Base-by-base conservation (phyloP, 768 basidiomycete genomes). In the Lactarius pseudohatsudake region DNA sequence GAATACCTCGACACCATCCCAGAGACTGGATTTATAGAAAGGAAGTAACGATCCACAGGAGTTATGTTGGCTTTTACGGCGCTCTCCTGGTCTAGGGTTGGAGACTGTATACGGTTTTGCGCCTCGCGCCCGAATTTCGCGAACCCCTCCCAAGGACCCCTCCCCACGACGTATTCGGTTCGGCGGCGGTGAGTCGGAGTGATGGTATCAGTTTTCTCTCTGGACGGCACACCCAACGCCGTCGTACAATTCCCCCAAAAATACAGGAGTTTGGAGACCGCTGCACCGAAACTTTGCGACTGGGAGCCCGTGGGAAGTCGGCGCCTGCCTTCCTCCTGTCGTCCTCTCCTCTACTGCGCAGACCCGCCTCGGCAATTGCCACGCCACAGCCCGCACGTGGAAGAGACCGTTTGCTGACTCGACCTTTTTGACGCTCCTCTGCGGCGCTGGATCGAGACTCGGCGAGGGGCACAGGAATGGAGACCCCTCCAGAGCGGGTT, bases 311-410 rank as follows among this genome's bases (percentile, higher is more conserved):
- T 53, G 50, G 50, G 50, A 53, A 54, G 61, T 36, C 32, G 61
- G 45, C 55, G 57, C 61, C 65, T 66, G 56, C 56, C 61, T 40
- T 41, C 47, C 50, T 62, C 60, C 65, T 28, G 41, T 61, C 55
- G 15, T 38, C 43, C 43, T 15, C 5, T 38, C 26, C 15, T 16
- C 47, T 54, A 57, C 65, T 41, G 61, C 40, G 61, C 57, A 28
- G 47, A 41, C 32, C 34, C 34, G 3, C 47, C 28, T 28, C 18
- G 57, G 47, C 26, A 62, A 53, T 28, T 36, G 32, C 61, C 65
- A 58, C 47, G 61, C 57, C 50, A 40, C 38, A 28, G 26, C 16
- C 30, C 65, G 53, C 65, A 57, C 32, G 55, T 66, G 65, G 57
- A 53, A 41, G 41, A 28, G 0, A 4, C n/a, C 36, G 20, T 26